Conservation (phyloP, 1,139 yeast genomes). For the Suhomyces wounanorum region DNA sequence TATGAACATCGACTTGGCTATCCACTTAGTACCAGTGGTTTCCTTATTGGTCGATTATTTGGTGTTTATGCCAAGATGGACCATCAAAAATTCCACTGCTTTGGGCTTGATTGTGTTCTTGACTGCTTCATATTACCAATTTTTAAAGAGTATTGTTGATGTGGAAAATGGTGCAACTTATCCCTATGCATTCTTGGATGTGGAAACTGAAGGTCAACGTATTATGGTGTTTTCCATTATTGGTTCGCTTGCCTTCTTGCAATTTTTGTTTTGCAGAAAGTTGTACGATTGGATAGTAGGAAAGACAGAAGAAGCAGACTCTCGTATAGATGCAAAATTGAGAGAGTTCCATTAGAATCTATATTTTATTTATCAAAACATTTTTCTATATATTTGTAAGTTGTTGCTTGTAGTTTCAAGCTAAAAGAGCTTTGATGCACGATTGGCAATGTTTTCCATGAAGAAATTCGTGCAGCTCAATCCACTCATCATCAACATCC, state of each 20-base stretch:
- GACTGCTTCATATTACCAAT: conserved; percentile 54
- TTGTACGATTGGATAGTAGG: conserved; percentile 28
- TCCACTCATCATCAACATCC: conserved; percentile 11
- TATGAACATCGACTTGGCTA: conserved; percentile 51
- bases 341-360: conserved; percentile 6
- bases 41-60: conserved; percentile 56
- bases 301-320: conserved; percentile 17
- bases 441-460: background rate
- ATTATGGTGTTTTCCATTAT: conserved; percentile 52
- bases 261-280: conserved; percentile 32
- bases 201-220: conserved; percentile 44
- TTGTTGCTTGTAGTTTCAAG: background rate
- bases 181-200: conserved; percentile 70
- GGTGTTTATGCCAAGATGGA: conserved; percentile 54
- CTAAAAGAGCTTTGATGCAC: background rate
- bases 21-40: conserved; percentile 61
- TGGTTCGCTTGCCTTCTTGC: conserved; percentile 45
- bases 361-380: background rate
- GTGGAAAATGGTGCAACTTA: conserved; percentile 46
- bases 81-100: conserved; percentile 39
- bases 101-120: conserved; percentile 39
- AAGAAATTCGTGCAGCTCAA: conserved; percentile 3
- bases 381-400: background rate
- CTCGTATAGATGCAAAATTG: conserved; percentile 16
- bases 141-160: conserved; percentile 51